Conservation (phyloP, 345 rosid species). For the Arabidopsis suecica region DNA sequence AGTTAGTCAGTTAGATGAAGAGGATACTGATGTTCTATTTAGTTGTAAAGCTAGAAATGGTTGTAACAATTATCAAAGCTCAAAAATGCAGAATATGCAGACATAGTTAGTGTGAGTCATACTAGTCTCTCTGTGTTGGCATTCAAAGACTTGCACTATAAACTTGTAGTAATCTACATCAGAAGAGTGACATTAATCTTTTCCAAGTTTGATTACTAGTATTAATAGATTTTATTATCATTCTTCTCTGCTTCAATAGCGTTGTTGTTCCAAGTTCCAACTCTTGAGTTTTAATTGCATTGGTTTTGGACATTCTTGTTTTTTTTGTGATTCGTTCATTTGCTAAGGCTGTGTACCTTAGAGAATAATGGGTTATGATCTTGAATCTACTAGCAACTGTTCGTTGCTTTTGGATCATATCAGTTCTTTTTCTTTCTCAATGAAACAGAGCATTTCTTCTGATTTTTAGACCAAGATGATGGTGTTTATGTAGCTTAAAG, state of each 20-base stretch:
- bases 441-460: constrained; percentile 4
- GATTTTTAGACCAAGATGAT: not conserved
- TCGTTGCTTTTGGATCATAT: not conserved
- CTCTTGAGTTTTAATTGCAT: not conserved
- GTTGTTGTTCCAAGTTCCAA: not conserved
- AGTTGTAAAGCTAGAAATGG: constrained; percentile 4
- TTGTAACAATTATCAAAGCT: not conserved
- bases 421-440: not conserved
- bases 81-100: not conserved
- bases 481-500: not conserved
- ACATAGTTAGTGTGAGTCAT: not conserved
- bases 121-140: constrained; percentile 10
- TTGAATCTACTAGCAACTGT: not conserved
- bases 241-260: not conserved
- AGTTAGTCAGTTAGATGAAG: not conserved
- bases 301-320: not conserved
- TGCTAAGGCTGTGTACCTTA: not conserved
- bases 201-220: not conserved
- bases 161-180: not conserved
- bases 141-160: not conserved
- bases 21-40: not conserved
- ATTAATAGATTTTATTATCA: not conserved
- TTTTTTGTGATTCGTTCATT: not conserved
- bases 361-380: constrained; percentile 8
- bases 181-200: not conserved